Percentiles rank a stretch among this genome's conserved stretches.
Conservation (phyloP, 768 basidiomycete genomes). For the Amanita exitialis region DNA sequence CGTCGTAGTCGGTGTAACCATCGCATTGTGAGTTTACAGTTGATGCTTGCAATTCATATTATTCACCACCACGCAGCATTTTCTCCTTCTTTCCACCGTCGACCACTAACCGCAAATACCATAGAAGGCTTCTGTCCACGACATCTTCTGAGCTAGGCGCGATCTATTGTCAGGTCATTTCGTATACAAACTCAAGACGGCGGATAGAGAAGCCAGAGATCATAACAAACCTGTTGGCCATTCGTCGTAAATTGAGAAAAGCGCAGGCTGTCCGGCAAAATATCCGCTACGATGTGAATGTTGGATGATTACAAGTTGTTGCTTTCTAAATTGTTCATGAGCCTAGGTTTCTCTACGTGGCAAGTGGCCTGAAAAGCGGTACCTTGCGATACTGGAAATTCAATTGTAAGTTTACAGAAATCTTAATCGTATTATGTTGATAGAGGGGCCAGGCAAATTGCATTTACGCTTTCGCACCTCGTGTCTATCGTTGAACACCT, state of each 20-base stretch:
- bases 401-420: constrained; percentile 40
- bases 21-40: constrained; percentile 52
- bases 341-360: constrained; percentile 65
- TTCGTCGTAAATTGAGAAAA: constrained; percentile 63
- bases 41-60: neutral
- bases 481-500: constrained; percentile 64
- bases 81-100: constrained; percentile 68
- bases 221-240: constrained; percentile 57
- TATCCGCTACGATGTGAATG: constrained; percentile 53
- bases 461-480: constrained; percentile 62
- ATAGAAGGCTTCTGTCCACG: constrained; percentile 60
- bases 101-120: constrained; percentile 64
- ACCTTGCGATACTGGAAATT: constrained; percentile 56
- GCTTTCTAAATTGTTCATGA: neutral
- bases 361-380: constrained; percentile 72
- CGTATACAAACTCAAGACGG: constrained; percentile 50
- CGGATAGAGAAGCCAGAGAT: constrained; percentile 45
- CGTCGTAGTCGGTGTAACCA: constrained; percentile 61
- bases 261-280: constrained; percentile 47
- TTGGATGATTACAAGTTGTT: neutral
- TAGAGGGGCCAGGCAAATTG: constrained; percentile 41
- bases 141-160: constrained; percentile 58
- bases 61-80: constrained; percentile 27
- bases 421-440: neutral
- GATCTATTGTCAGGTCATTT: constrained; percentile 69